Percentiles rank a stretch among this genome's conserved stretches.
phyloP scores from a whole-genome alignment of 2,329 filamentous ascomycete genomes.

The Cladosporium sphaerospermum region DNA sequence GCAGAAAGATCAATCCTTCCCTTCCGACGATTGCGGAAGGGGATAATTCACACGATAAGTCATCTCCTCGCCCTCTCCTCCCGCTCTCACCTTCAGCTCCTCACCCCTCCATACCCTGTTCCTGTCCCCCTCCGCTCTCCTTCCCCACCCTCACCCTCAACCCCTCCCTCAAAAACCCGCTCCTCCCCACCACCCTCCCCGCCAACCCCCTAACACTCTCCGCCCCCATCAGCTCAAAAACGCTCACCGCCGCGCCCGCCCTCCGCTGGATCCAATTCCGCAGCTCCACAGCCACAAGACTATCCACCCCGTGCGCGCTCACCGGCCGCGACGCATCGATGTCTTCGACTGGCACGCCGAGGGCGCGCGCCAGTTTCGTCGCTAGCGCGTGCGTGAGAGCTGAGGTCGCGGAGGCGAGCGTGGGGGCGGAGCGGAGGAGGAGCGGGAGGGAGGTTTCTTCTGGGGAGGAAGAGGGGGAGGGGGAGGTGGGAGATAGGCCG shows the following conservation, averaged over 20 bases:
- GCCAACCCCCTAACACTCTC: not conserved
- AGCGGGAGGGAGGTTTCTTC: not conserved
- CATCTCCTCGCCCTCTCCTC: not conserved
- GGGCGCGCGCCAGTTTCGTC: not conserved
- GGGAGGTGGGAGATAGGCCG: not conserved
- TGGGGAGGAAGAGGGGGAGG: not conserved
- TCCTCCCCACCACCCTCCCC: not conserved
- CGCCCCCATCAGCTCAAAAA: not conserved
- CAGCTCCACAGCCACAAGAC: conserved; percentile 30
- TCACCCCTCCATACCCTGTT: not conserved
- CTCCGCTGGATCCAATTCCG: conserved; percentile 1
- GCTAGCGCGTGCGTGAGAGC: not conserved
- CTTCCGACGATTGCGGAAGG: too few species aligned
- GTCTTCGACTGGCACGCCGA: not conserved
- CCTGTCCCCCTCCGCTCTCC: not conserved
- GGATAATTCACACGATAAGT: too few species aligned
- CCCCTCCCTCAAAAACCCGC: not conserved
- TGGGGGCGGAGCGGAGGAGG: not conserved
- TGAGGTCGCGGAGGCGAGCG: not conserved
- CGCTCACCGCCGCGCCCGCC: not conserved
- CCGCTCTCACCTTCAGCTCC: not conserved
- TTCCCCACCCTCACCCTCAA: not conserved
- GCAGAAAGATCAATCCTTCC: too few species aligned
- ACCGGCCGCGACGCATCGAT: conserved; percentile 3
- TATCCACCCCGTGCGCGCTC: conserved; percentile 26